Evolutionary conservation across 2,329 filamentous ascomycete species (phyloP).

Genomic region (Arthroderma sp.): DNA sequence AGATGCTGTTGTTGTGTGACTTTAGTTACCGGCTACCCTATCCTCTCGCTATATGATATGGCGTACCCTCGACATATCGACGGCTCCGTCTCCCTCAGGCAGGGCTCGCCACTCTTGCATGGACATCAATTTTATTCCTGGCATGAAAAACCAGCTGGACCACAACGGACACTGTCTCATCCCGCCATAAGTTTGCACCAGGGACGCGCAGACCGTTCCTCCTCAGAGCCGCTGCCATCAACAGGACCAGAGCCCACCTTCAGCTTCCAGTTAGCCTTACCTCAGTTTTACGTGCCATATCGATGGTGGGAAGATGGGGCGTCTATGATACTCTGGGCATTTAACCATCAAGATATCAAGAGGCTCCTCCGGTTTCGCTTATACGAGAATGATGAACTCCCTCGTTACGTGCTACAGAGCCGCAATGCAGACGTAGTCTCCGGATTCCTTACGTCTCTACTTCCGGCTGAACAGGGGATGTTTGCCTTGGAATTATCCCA

Average conservation of each 20-base stretch:
- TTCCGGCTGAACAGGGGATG: slow-evolving; percentile 20
- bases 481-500: slow-evolving; percentile 23
- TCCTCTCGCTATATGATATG: not conserved
- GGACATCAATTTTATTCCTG: not conserved
- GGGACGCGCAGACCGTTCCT: not conserved
- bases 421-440: slow-evolving; percentile 26
- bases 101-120: not conserved
- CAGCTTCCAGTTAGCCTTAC: slow-evolving; percentile 12
- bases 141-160: not conserved
- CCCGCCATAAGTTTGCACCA: not conserved
- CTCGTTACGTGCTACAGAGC: slow-evolving; percentile 24
- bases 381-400: slow-evolving; percentile 26
- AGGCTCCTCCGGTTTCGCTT: slow-evolving; percentile 29
- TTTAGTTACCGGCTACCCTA: not conserved
- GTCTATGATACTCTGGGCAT: slow-evolving; percentile 28
- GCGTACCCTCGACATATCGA: not conserved
- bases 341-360: slow-evolving; percentile 27
- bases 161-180: not conserved
- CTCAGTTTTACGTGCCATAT: slow-evolving; percentile 24
- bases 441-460: slow-evolving; percentile 22
- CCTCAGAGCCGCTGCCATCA: not conserved
- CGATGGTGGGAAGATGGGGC: slow-evolving; percentile 35
- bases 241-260: not conserved
- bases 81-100: not conserved
- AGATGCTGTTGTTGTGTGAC: not conserved